A percentile compares a stretch with the other conserved stretches of the same genome.
Evolutionary conservation across 306 rosid genomes (phyloP).

Genomic region (Styphnolobium japonicum): DNA sequence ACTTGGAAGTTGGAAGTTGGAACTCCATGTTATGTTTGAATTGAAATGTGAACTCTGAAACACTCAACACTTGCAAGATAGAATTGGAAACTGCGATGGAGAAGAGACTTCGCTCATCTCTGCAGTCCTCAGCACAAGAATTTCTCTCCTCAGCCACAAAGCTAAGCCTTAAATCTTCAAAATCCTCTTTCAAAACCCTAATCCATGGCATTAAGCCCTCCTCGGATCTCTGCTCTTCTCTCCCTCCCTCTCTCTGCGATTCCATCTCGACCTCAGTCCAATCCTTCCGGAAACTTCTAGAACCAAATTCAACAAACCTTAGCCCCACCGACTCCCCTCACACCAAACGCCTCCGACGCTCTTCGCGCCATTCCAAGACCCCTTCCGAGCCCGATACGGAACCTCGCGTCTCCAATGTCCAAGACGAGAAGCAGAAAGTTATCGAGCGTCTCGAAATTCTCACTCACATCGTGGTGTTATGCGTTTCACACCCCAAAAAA

Average conservation of each 20-base stretch:
- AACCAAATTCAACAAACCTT: conserved; percentile 8
- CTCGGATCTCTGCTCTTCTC: conserved; percentile 53
- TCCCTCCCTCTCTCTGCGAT: conserved; percentile 55
- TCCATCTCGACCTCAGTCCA: conserved; percentile 48
- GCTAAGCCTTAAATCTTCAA: conserved; percentile 58
- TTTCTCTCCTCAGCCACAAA: conserved; percentile 55
- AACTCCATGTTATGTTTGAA: background rate
- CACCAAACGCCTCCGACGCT: conserved; percentile 60
- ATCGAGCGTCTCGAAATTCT: conserved; percentile 52
- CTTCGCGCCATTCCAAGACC: conserved; percentile 48
- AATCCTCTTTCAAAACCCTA: conserved; percentile 63
- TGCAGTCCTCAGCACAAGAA: conserved; percentile 60
- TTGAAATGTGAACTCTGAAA: background rate
- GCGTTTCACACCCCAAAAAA: conserved; percentile 63
- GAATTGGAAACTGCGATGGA: conserved; percentile 37
- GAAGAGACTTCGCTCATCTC: conserved; percentile 75
- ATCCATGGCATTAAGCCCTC: conserved; percentile 60
- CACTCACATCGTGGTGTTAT: conserved; percentile 41
- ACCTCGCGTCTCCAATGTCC: background rate
- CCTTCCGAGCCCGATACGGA: conserved; percentile 3
- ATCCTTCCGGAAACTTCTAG: conserved; percentile 42
- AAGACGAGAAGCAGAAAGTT: conserved; percentile 22
- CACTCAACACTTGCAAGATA: background rate
- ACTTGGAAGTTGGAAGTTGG: background rate
- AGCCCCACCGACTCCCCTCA: conserved; percentile 39